Evolutionary conservation across 2,329 filamentous ascomycete genomes (phyloP).

Genomic region (Fusarium pseudocircinatum): DNA sequence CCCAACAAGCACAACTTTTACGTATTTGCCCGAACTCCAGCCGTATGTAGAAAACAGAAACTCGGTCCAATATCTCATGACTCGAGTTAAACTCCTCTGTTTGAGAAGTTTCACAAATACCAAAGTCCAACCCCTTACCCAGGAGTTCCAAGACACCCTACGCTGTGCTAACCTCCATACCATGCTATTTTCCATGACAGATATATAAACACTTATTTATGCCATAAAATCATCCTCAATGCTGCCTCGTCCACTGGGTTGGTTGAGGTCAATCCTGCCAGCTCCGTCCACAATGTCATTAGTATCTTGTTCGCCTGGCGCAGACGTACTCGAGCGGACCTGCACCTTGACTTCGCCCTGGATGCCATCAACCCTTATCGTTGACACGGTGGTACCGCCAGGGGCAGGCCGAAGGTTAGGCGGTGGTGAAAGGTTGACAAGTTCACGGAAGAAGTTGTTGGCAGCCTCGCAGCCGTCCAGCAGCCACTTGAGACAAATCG

Average conservation of each 20-base stretch:
- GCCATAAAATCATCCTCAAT: constrained; percentile 60
- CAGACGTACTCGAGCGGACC: constrained; percentile 52
- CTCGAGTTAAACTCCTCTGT: not conserved
- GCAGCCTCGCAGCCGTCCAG: constrained; percentile 80
- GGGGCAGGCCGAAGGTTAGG: constrained; percentile 51
- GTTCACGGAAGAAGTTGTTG: constrained; percentile 74
- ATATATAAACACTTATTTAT: constrained; percentile 24
- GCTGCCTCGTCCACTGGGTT: constrained; percentile 43
- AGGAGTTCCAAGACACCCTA: not conserved
- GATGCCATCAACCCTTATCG: constrained; percentile 64
- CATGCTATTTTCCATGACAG: not conserved
- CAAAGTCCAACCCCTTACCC: not conserved
- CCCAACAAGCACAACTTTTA: not conserved
- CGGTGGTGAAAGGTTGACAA: constrained; percentile 59
- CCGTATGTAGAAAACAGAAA: not conserved
- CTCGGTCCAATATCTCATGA: not conserved
- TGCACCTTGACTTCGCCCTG: constrained; percentile 66
- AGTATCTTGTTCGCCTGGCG: constrained; percentile 42
- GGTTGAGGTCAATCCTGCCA: constrained; percentile 53
- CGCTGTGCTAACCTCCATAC: not conserved
- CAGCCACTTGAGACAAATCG: constrained; percentile 86
- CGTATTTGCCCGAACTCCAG: not conserved
- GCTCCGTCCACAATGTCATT: constrained; percentile 56
- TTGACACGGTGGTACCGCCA: constrained; percentile 51
- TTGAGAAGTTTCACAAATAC: not conserved